Conservation (phyloP, 179 eudicot species). For the Spinacia oleracea region DNA sequence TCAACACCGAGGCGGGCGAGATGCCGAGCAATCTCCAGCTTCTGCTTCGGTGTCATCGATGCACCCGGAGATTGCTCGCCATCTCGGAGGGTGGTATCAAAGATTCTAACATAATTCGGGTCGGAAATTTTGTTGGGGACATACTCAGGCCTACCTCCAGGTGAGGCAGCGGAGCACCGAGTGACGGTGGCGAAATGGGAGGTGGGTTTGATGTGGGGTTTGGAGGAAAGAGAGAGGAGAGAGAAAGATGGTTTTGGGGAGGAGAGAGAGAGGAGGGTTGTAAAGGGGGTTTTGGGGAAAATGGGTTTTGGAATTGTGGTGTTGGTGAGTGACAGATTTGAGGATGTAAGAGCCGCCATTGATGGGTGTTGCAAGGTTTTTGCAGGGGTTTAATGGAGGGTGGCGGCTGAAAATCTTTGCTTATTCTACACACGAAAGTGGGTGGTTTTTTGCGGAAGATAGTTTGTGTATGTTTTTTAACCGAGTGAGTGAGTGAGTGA, state of each 20-base stretch:
- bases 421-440: too few relatives aligned
- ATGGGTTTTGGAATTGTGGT: neutral
- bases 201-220: neutral
- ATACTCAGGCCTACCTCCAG: neutral
- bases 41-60: constrained; percentile 78
- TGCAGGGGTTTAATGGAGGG: neutral
- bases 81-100: constrained; percentile 90
- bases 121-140: constrained; percentile 44
- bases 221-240: neutral
- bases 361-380: neutral
- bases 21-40: constrained; percentile 79
- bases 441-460: too few relatives aligned
- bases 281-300: neutral
- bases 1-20: constrained; percentile 81
- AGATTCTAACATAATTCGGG: constrained; percentile 66
- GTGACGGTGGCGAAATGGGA: neutral
- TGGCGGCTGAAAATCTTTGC: neutral
- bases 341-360: neutral
- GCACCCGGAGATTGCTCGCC: constrained; percentile 99
- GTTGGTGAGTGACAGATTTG: neutral
- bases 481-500: too few relatives aligned
- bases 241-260: neutral
- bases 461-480: too few relatives aligned
- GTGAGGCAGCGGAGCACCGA: neutral
- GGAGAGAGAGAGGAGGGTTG: constrained; percentile 4